Conservation (phyloP, 2,329 filamentous ascomycete genomes). For the Capronia americana region DNA sequence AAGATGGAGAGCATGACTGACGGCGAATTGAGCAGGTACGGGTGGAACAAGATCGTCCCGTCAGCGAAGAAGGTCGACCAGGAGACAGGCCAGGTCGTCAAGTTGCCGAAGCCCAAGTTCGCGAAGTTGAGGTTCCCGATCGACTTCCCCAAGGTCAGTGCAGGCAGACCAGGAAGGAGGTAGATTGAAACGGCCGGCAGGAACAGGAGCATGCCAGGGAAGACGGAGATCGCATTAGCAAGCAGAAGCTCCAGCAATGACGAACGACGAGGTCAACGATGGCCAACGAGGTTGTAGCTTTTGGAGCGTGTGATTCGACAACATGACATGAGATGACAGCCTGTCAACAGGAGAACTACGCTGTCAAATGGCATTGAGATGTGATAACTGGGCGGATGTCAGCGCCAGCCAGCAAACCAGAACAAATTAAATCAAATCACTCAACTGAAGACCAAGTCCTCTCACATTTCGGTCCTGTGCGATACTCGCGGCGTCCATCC, state of each 20-base stretch:
- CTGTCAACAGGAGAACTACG: background rate
- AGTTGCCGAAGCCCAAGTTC: slow-evolving; percentile 57
- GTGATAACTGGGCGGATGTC: background rate
- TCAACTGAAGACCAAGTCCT: no score
- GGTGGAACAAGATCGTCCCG: slow-evolving; percentile 41
- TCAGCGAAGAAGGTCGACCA: slow-evolving; percentile 70
- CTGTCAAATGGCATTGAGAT: background rate
- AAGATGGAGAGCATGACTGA: slow-evolving; percentile 51
- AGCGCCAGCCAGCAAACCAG: no score
- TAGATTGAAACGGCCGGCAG: no score
- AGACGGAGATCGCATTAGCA: background rate
- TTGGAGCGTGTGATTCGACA: background rate
- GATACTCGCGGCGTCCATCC: background rate
- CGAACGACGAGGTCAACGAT: background rate
- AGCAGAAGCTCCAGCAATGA: background rate
- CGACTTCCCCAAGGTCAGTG: slow-evolving; percentile 71
- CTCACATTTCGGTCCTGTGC: background rate
- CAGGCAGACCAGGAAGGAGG: slow-evolving; percentile 27
- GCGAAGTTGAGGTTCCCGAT: slow-evolving; percentile 79
- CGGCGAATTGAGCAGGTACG: slow-evolving; percentile 51
- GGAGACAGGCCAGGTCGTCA: slow-evolving; percentile 70
- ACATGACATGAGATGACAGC: background rate
- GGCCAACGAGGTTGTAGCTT: background rate
- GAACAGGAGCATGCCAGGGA: no score
- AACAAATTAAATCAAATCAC: no score